Base-by-base conservation (phyloP, 1,139 yeast species). In the Pichia norvegensis region DNA sequence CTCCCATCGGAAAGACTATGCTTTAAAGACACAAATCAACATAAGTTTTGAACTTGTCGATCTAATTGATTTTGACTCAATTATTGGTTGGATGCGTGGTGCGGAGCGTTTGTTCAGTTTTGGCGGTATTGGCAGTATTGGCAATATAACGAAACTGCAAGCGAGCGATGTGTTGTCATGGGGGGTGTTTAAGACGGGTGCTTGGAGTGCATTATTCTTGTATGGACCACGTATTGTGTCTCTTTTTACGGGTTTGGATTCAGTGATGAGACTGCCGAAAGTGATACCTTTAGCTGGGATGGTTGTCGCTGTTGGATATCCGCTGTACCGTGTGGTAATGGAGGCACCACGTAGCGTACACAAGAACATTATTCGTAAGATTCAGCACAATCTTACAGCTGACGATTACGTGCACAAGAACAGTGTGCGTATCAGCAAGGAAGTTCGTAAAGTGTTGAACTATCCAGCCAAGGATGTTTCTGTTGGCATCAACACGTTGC, bases 271-370 rank as follows among this genome's bases (percentile, higher is more conserved):
- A 29, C 54, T 47, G 42, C 67, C 65, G 1, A 40, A 50, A 5
- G 21, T 51, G 46, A 59, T 54, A 62, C 53, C 73, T 71, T 19
- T 69, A 72, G 1, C 57, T 67, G 2, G 86, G 82, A 0, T 81
- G 16, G 75, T 76, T 1, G 67, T 80, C 4, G 74, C 81, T 1
- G 70, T 61, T 38, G 62, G 61, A 8, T 38, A 80, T 27, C 76
- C 88, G 0, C 67, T 79, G 1, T 80, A 81, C 38, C 87, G 85
- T 57, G 63, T 88, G 50, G 67, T 87, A 13, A 70, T 72, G 46
- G 98, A 92, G 62, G 79, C 94, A 17, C 97, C 97, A 2, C 77
- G 84, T 55, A 95, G 97, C 0, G 77, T 86, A 57, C 95, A 96
- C 22, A 72, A 88, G 55, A 88, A 88, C 48, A 74, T 88, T 50